These are phyloP conservation scores for Mortierella sp. DNA, from an alignment of 371 early-diverging fungal genomes.

Conservation along the genomic window DNA sequence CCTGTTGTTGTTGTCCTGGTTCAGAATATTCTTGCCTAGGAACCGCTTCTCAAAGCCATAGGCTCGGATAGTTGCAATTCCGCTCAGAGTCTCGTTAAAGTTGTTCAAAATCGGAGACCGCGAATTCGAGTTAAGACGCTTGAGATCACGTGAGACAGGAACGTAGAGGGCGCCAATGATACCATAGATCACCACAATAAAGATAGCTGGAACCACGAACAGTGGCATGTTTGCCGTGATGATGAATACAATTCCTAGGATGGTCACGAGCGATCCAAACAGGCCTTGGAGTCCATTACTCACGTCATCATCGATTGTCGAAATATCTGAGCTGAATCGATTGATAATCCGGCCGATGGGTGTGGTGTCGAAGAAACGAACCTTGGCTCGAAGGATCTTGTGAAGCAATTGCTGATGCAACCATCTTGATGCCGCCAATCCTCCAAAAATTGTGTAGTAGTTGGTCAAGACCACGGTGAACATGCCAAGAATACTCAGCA, in stretches of 20 bases:
- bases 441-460: constrained; percentile 49
- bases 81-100: constrained; percentile 71
- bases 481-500: constrained; percentile 53
- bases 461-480: constrained; percentile 39
- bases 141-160: constrained; percentile 73
- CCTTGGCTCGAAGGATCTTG: constrained; percentile 61
- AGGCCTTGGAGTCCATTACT: constrained; percentile 42
- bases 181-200: constrained; percentile 51
- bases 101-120: constrained; percentile 78
- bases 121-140: constrained; percentile 77
- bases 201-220: constrained; percentile 56
- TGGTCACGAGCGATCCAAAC: constrained; percentile 55
- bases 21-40: constrained; percentile 40
- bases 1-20: constrained; percentile 61
- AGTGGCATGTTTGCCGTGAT: constrained; percentile 66
- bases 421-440: constrained; percentile 45
- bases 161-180: constrained; percentile 68
- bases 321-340: constrained; percentile 71
- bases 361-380: constrained; percentile 82
- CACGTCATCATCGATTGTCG: constrained; percentile 52
- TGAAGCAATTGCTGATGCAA: constrained; percentile 56
- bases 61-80: constrained; percentile 29
- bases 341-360: constrained; percentile 86
- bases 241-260: constrained; percentile 67
- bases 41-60: constrained; percentile 54